Evolutionary conservation across 768 basidiomycete genomes (phyloP).

Genomic region (Lactarius hengduanensis): DNA sequence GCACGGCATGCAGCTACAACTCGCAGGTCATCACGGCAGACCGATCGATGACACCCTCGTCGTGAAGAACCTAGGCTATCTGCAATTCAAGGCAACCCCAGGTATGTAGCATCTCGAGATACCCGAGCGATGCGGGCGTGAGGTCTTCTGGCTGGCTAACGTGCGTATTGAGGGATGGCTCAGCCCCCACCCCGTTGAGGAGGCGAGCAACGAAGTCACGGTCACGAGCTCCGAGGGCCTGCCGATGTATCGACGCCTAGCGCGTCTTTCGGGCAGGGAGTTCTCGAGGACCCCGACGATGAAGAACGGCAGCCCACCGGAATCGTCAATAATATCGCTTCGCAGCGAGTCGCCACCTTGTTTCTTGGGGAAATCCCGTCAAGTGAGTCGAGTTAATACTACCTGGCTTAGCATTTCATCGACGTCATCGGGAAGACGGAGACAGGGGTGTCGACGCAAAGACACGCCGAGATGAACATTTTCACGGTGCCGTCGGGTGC

Average conservation of each 20-base stretch:
- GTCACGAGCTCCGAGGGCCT: constrained; percentile 89
- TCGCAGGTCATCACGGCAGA: constrained; percentile 46
- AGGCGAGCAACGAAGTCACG: constrained; percentile 70
- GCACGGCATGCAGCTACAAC: constrained; percentile 87
- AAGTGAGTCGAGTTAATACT: constrained; percentile 4
- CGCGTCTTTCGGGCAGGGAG: constrained; percentile 74
- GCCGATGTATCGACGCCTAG: constrained; percentile 81
- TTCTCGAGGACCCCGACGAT: constrained; percentile 45
- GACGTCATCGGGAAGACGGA: constrained; percentile 23
- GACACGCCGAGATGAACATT: constrained; percentile 93
- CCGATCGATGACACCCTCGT: constrained; percentile 85
- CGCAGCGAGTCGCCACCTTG: constrained; percentile 43
- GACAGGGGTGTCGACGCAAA: constrained; percentile 30
- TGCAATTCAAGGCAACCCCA: constrained; percentile 93
- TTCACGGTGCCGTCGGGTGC: constrained; percentile 97
- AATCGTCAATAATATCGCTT: constrained; percentile 48
- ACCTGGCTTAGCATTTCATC: constrained; percentile 33
- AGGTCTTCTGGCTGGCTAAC: constrained; percentile 81
- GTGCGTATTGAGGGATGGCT: constrained; percentile 89
- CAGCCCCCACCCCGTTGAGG: constrained; percentile 65
- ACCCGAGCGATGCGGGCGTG: constrained; percentile 72
- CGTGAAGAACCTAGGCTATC: constrained; percentile 92
- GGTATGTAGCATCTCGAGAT: constrained; percentile 85
- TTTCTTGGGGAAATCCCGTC: neutral
- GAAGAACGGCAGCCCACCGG: constrained; percentile 38